A percentile compares a stretch with the other conserved stretches of the same genome.
Evolutionary conservation across 2,329 filamentous ascomycete species (phyloP).

Genomic region (Cladosporium austrohemisphaericum): DNA sequence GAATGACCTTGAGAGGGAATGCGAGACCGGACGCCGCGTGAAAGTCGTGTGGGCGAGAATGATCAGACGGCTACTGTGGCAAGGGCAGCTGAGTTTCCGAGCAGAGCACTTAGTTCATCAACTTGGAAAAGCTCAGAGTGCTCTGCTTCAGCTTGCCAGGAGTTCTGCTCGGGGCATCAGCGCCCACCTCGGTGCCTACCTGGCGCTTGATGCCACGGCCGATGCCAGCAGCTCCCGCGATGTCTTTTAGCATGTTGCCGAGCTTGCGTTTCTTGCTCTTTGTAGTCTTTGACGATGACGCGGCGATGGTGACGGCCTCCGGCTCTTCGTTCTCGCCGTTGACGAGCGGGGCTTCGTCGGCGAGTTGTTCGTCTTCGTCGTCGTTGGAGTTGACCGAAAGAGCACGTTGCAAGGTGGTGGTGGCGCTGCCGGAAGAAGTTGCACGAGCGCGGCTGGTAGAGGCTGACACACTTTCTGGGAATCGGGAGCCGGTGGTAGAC

Average conservation of each 20-base stretch:
- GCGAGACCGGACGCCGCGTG: too few relatives aligned
- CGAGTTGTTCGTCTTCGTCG: background rate
- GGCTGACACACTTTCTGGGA: constrained; percentile 14
- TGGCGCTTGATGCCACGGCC: constrained; percentile 18
- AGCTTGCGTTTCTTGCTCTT: constrained; percentile 16
- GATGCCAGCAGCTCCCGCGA: constrained; percentile 17
- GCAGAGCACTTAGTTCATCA: too few relatives aligned
- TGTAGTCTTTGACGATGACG: background rate
- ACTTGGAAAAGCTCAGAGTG: constrained; percentile 22
- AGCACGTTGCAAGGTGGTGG: constrained; percentile 16
- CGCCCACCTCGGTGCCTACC: background rate
- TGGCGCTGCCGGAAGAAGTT: constrained; percentile 13
- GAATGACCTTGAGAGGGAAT: too few relatives aligned
- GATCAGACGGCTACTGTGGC: too few relatives aligned
- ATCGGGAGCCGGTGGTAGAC: constrained; percentile 14
- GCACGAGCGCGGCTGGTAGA: constrained; percentile 1
- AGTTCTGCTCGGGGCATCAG: constrained; percentile 2
- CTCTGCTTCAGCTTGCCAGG: constrained; percentile 22
- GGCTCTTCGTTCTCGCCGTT: constrained; percentile 5
- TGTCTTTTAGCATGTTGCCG: constrained; percentile 9
- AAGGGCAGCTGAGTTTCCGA: too few relatives aligned
- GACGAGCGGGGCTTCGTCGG: background rate
- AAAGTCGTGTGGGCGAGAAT: too few relatives aligned
- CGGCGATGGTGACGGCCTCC: constrained; percentile 5
- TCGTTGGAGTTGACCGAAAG: constrained; percentile 2